Evolutionary conservation across 176 grass and related monocot species (phyloP), one percentile per base, ranked within the genome.

Genomic region (Oryza punctata): DNA sequence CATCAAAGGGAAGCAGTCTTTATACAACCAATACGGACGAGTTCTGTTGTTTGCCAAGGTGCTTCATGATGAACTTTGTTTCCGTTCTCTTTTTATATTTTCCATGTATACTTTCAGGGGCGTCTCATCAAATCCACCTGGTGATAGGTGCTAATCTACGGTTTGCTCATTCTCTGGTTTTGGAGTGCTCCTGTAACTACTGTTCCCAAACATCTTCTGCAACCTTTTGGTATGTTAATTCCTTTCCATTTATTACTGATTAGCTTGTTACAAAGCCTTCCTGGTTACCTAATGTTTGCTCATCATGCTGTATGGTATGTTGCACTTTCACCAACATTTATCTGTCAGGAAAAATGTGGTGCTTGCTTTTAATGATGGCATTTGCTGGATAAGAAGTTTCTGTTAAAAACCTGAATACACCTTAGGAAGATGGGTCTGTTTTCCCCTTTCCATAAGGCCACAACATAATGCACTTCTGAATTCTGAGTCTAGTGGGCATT

Each of bases 191-290:
- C 91, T 50, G 85, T 99, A 50, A 83, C 96, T 59, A 89, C 85
- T 52, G 87, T 96, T 72, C 93, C 96, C 66, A 54, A 96, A 63
- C 91, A 96, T 83, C 87, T 98, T 80, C 66, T 98, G 64, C 95
- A 98, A 68, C 92, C 95, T 38, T 98, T 98, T 25, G 95, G 92
- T 98, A 94, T 64, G 80, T 88, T 67, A 21, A 61, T 78, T 74
- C 15, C 79, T 81, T 65, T 60, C 65, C 32, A 85, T 6, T 67
- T 75, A 21, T 15, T 50, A 16, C 47, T 50, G 3, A 16, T 50
- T 40, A 29, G 15, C 6, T 81, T 26, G 33, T 85, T 69, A 16
- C 21, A 43, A 63, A 81, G 2, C 8, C 30, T 88, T 25, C 4
- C 72, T 14, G 12, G 24, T 13, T 72, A 18, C 24, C 21, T 64